Base-by-base conservation (phyloP, 129 eudicot genomes). In the Centella asiatica region DNA sequence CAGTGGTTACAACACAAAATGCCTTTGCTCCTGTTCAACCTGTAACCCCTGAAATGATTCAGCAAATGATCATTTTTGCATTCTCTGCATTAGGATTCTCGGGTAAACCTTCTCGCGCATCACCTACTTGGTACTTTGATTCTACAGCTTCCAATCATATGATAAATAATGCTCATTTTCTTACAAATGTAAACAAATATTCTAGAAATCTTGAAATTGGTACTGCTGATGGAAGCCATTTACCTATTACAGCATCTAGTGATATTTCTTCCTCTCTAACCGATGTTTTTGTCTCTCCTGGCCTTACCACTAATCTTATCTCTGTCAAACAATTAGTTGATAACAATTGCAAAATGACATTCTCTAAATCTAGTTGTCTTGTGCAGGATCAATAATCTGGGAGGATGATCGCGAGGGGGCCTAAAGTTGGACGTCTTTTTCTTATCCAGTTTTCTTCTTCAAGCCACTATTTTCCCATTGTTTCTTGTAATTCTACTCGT, bases 321-420 rank as follows among this genome's bases (percentile, higher is more conserved):
- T n/a, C n/a, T n/a, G n/a, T 69, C 32, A 60, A 67, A 1, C 74
- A 69, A 47, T 39, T 74, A 4, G 64, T n/a, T n/a, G n/a, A n/a
- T n/a, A n/a, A n/a, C n/a, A n/a, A n/a, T n/a, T n/a, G n/a, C n/a
- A n/a, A n/a, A n/a, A n/a, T n/a, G n/a, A n/a, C n/a, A n/a, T n/a
- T n/a, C n/a, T n/a, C n/a, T n/a, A n/a, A n/a, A n/a, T n/a, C n/a
- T n/a, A n/a, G n/a, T n/a, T n/a, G n/a, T n/a, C n/a, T n/a, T n/a
- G n/a, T n/a, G n/a, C n/a, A n/a, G n/a, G n/a, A n/a, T n/a, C n/a
- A n/a, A n/a, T n/a, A n/a, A n/a, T n/a, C n/a, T n/a, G n/a, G n/a
- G n/a, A n/a, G n/a, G n/a, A n/a, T n/a, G n/a, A n/a, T n/a, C n/a
- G n/a, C n/a, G n/a, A n/a, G n/a, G n/a, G n/a, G n/a, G n/a, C n/a